Conservation (phyloP, 139 green algal species). For the Tetraselmis striata region DNA sequence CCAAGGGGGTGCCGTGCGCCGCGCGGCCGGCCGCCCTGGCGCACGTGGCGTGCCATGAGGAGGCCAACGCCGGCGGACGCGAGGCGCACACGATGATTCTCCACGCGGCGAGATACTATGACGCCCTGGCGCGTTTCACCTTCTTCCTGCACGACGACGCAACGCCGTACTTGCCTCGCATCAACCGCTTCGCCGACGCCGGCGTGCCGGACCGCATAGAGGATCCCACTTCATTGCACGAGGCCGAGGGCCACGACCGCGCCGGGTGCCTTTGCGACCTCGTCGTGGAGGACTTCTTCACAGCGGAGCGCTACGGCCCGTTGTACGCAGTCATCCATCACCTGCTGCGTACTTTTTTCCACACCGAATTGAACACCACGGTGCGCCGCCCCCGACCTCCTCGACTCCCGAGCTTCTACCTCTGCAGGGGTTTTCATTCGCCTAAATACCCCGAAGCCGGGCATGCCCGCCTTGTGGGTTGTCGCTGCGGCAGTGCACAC, state of each 20-base stretch:
- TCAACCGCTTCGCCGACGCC: not conserved
- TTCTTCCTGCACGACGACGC: not conserved
- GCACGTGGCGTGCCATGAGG: not conserved
- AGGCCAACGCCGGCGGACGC: not conserved
- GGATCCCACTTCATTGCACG: not conserved
- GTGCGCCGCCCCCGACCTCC: no score
- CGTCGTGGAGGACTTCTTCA: not conserved
- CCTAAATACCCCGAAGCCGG: no score
- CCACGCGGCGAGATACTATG: not conserved
- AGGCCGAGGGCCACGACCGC: not conserved
- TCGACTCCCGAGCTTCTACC: no score
- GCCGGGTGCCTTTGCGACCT: not conserved
- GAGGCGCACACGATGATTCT: not conserved
- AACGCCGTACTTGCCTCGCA: not conserved
- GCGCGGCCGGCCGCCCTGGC: not conserved
- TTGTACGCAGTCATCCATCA: not conserved
- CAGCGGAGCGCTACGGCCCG: not conserved
- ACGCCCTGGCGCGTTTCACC: not conserved
- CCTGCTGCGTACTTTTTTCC: not conserved
- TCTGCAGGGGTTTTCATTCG: no score
- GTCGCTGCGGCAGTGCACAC: no score
- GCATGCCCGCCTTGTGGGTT: no score
- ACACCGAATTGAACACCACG: not conserved
- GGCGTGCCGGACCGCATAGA: not conserved
- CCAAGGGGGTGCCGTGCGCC: not conserved